These are phyloP conservation scores for Prototheca cutis DNA, from an alignment of 163 green algal species.

Conservation along the genomic window DNA sequence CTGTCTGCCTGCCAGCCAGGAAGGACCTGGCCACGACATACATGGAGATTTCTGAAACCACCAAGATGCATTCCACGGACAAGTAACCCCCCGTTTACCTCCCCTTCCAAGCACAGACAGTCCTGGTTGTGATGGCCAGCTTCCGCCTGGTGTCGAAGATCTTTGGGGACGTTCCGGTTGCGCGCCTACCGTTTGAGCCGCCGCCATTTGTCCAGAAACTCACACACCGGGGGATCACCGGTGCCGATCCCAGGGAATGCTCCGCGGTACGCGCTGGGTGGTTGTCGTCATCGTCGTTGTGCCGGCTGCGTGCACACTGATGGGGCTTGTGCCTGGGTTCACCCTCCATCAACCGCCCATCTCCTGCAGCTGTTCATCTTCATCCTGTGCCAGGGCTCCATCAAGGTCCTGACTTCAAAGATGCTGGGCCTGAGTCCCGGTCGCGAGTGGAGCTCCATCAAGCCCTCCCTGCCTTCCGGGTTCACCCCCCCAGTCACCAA, in stretches of 20 bases:
- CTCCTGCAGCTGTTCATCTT: constrained; percentile 30
- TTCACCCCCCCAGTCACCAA: too few relatives aligned
- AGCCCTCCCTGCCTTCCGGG: too few relatives aligned
- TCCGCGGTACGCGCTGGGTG: constrained; percentile 8
- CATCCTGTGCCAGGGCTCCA: constrained; percentile 22
- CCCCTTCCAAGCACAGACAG: constrained; percentile 5
- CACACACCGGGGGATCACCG: constrained; percentile 21
- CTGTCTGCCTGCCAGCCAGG: too few relatives aligned
- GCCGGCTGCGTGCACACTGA: too few relatives aligned
- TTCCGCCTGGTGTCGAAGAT: constrained; percentile 15
- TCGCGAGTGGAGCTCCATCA: constrained; percentile 5
- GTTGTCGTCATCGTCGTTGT: too few relatives aligned
- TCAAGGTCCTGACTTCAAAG: constrained; percentile 18
- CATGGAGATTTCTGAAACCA: too few relatives aligned
- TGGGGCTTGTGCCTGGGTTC: too few relatives aligned
- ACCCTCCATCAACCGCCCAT: too few relatives aligned
- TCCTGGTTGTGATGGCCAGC: constrained; percentile 16
- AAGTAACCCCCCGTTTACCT: too few relatives aligned
- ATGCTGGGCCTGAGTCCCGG: constrained; percentile 18
- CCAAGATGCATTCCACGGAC: too few relatives aligned
- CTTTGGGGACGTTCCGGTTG: constrained; percentile 4
- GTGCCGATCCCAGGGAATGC: constrained; percentile 5
- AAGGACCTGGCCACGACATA: too few relatives aligned
- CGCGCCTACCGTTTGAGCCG: constrained; percentile 26
- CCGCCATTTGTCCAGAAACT: constrained; percentile 25